Evolutionary conservation across 2,329 filamentous ascomycete genomes (phyloP), one percentile per base, ranked within the genome.

Genomic region (Fusarium succisae): DNA sequence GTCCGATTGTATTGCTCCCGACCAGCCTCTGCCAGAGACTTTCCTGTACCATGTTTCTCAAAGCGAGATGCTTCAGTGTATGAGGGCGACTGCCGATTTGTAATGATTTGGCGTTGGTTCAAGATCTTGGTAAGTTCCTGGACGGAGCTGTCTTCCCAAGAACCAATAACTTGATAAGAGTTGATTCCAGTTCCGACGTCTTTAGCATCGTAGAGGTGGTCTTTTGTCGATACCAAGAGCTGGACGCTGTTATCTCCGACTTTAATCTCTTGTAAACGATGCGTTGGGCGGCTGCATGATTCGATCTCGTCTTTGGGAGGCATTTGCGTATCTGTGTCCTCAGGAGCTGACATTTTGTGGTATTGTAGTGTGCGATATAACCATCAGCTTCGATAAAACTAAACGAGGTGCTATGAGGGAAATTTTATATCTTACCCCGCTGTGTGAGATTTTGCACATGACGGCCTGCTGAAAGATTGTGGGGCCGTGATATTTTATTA

Each of bases 211-310:
- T 77, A 77, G 15, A 76, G 50, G 24, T 76, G 69, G 39, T 76
- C 74, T 30, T 73, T 75, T 12, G 72, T 76, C 17, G 75, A 77
- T 4, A 77, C 38, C 30, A 77, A 44, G 5, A 77, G 62, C 48
- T 77, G 75, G 12, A 76, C 64, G 32, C 74, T 41, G 20, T 53
- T 44, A 10, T 75, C 73, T 26, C 73, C 73, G 12, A 66, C 73
- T 43, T 67, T 57, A 7, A 75, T 67, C 20, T 20, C 47, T 8
- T 66, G 26, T 30, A 66, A 48, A 24, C 8, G 41, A 35, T 66
- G 63, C 3, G 63, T 66, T 6, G 63, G 63, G 41, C 63, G 63
- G n/a, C 14, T 39, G 20, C 6, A 9, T 20, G 17, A 48, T 26
- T 54, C 63, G 1, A 8, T 10, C 13, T 20, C 48, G 15, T 66